Evolutionary conservation across 2,329 filamentous ascomycete species (phyloP), one percentile per base, ranked within the genome.

Genomic region (Colletotrichum acutatum): DNA sequence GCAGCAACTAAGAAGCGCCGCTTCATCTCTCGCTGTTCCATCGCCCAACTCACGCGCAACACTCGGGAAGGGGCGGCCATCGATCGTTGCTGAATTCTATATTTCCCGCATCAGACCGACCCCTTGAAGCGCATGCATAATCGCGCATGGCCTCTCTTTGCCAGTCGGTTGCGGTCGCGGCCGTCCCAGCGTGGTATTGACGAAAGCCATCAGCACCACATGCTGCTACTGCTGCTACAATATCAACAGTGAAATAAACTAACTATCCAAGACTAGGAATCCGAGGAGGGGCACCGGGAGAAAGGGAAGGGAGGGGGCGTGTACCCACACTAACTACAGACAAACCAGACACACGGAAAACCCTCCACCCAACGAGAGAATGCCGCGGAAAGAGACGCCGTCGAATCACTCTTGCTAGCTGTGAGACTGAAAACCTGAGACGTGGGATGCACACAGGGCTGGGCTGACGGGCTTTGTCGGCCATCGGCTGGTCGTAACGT

Each of bases 381-480:
- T 24, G 16, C 19, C n/a, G 37, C 53, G 34, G 42, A 26, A 49
- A 49, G 42, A 59, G 62, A 24, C 22, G 53, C 28, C 61, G 7
- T 28, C 49, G 49, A 37, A 57, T 65, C 46, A 12, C 52, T 57
- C 32, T 57, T 19, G n/a, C 46, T 58, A 58, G 24, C 22, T 30
- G 22, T 22, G 57, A 30, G 56, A 30, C 16, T 12, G 37, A 19
- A 24, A 52, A n/a, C 26, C 28, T 62, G 59, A 64, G 53, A 32
- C 54, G 54, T 54, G 37, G 32, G 68, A 70, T 70, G 54, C 68
- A 46, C 68, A 70, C 62, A 70, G 68, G 68, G 68, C 68, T 59
- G 28, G 67, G 53, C 61, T 66, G 64, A 56, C 52, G 66, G 66
- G 37, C 46, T 65, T 63, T 14, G 11, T 26, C 6, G 28, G 28